Evolutionary conservation across 805 yeast genomes (phyloP).

Genomic region (Candida nonsorbophila): DNA sequence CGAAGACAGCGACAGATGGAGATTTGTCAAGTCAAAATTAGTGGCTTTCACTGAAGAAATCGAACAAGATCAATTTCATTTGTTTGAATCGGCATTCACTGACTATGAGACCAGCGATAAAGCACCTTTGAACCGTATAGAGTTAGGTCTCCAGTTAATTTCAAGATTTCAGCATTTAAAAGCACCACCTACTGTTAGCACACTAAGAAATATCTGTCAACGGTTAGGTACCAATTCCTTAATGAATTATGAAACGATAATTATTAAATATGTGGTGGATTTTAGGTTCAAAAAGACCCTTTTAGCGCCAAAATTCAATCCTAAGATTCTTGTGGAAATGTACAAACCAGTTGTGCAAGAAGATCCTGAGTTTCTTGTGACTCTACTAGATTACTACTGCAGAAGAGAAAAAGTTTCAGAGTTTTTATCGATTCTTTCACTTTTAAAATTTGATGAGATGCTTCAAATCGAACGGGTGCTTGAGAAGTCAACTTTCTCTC

Average conservation of each 20-base stretch:
- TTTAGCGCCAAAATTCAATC: neutral
- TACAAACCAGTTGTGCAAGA: slow-evolving; percentile 19
- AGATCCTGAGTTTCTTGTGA: slow-evolving; percentile 23
- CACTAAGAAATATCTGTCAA: slow-evolving; percentile 2
- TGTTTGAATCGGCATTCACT: no score
- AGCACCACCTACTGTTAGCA: slow-evolving; percentile 6
- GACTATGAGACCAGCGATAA: no score
- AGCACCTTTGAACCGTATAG: no score
- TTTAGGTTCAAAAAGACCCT: slow-evolving; percentile 2
- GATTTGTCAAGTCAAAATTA: slow-evolving; percentile 12
- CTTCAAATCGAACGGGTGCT: slow-evolving; percentile 15
- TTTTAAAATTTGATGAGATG: slow-evolving; percentile 19
- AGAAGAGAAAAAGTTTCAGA: slow-evolving; percentile 12
- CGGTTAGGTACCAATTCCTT: slow-evolving; percentile 1
- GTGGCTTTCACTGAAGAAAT: no score
- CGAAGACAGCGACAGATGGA: slow-evolving; percentile 21
- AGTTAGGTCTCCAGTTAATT: no score
- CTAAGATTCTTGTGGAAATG: slow-evolving; percentile 12
- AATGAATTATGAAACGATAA: slow-evolving; percentile 2
- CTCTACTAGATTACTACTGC: slow-evolving; percentile 21
- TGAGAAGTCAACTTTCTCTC: slow-evolving; percentile 12
- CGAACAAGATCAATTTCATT: no score
- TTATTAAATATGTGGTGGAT: slow-evolving; percentile 4
- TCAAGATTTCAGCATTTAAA: no score
- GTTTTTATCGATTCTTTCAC: slow-evolving; percentile 20